Base-by-base conservation (phyloP, 140 eudicot genomes). In the Bidens hawaiensis region DNA sequence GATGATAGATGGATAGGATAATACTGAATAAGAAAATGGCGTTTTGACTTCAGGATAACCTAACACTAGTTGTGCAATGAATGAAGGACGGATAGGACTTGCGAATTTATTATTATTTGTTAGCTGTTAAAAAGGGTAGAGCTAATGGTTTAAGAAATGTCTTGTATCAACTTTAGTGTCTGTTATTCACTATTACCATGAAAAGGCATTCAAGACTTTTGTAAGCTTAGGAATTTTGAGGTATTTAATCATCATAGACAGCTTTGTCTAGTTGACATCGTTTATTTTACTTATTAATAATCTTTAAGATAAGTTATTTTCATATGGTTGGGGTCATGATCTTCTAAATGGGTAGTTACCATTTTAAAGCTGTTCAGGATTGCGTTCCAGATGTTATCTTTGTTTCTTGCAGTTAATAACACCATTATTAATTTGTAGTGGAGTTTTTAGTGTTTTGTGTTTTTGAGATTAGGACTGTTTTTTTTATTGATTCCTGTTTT, bases 341-440 rank as follows among this genome's bases (percentile, higher is more conserved):
- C 42, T 42, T 47, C 6, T 46, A 69, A 47, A 23, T 60, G 3
- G n/a, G 13, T 31, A 23, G n/a, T 17, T 47, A 10, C 33, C 47
- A 47, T 33, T 24, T 18, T 4, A 69, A 69, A 59, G 4, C 41
- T 58, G 46, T 33, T 33, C 15, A 59, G 28, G 75, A 45, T 59
- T 28, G 59, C 17, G 18, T 18, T 59, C 27, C 45, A 58, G 41
- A 59, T 46, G 42, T 28, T 34, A 21, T 49, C 45, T 50, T 50
- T 49, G 43, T 23, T 46, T 47, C 30, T 47, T 33, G 27, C 15
- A 21, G 54, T 26, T 69, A 19, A 15, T 30, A 14, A 21, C 41
- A 9, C 27, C 50, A 22, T 46, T 19, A 30, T 21, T 31, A 19
- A 58, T 5, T 3, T 49, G 51, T 48, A 19, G 23, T n/a, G 50